Evolutionary conservation across 129 eudicot genomes (phyloP), one percentile per base, ranked within the genome.

Genomic region (Arctium lappa): DNA sequence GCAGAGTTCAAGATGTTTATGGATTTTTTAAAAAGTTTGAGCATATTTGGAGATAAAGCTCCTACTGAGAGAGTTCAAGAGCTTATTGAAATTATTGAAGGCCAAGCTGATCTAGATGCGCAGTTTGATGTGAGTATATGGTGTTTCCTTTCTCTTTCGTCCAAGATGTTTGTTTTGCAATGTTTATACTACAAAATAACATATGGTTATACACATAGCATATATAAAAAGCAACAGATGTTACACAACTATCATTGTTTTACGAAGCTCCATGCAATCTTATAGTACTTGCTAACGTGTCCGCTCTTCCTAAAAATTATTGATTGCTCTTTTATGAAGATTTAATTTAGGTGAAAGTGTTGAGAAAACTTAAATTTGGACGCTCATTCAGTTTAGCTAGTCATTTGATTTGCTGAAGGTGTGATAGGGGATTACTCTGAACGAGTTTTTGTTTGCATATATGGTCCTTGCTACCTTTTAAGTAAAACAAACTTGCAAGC

Each of bases 71-170:
- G 97, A 12, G 83, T 95, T 11, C 97, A 92, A 80, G 99, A 95
- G 76, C 94, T 95, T 34, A 88, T 88, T 78, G 92, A 95, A 85
- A 92, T 91, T 22, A 90, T 91, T 71, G 97, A 91, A 90, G 89
- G 94, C 46, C 99, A 95, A 88, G 99, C 99, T 81, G 99, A 95
- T 90, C 86, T 95, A 9, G 94, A 95, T 87, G 94, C 97, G 40
- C 93, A 89, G 65, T 95, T 95, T 72, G 77, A 88, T 89, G 99
- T 92, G 76, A 87, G 97, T 85, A 46, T 66, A 60, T 73, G 71
- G 7, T 36, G 32, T 44, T 40, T 74, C 31, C 38, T 74, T n/a
- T 18, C 63, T 56, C 69, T 76, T 29, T 16, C 68, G 11, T 27
- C 68, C 29, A 39, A 44, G 11, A 53, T 39, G 56, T n/a, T 9